phyloP scores from a whole-genome alignment of 2,329 filamentous ascomycete genomes.

The Tolypocladium sp. region DNA sequence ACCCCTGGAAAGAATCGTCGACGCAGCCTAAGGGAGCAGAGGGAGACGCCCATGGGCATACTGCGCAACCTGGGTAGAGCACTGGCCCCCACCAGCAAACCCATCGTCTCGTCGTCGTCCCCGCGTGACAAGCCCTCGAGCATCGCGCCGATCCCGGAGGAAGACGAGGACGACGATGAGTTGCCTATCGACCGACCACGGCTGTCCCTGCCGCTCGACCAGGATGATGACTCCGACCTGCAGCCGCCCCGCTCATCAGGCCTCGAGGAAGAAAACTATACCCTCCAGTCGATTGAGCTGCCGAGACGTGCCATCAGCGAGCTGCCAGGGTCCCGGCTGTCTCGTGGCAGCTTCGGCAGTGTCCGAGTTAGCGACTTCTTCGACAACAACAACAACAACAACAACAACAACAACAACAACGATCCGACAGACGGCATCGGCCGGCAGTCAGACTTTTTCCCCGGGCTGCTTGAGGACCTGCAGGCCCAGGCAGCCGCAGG shows the following conservation, averaged over 20 bases:
- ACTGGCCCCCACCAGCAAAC: slow-evolving; percentile 39
- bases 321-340: slow-evolving; percentile 32
- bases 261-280: slow-evolving; percentile 51
- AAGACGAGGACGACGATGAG: slow-evolving; percentile 40
- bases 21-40: slow-evolving; percentile 45
- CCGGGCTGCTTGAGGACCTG: slow-evolving; percentile 34
- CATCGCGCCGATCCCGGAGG: slow-evolving; percentile 18
- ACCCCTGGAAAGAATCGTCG: slow-evolving; percentile 51
- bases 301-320: slow-evolving; percentile 43
- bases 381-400: slow-evolving; percentile 14
- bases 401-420: slow-evolving; percentile 13
- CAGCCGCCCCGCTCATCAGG: slow-evolving; percentile 44
- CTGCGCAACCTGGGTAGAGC: slow-evolving; percentile 45
- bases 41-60: slow-evolving; percentile 45
- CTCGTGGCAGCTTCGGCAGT: slow-evolving; percentile 45
- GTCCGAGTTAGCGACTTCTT: slow-evolving; percentile 45
- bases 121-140: slow-evolving; percentile 18
- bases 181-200: slow-evolving; percentile 40
- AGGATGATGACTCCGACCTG: slow-evolving; percentile 40
- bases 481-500: slow-evolving; percentile 26
- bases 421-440: slow-evolving; percentile 31
- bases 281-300: slow-evolving; percentile 50
- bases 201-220: slow-evolving; percentile 44
- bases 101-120: slow-evolving; percentile 37
- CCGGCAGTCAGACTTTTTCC: slow-evolving; percentile 44